phyloP scores from a whole-genome alignment of 2,329 filamentous ascomycete genomes.

The Fusarium gaditjirri region DNA sequence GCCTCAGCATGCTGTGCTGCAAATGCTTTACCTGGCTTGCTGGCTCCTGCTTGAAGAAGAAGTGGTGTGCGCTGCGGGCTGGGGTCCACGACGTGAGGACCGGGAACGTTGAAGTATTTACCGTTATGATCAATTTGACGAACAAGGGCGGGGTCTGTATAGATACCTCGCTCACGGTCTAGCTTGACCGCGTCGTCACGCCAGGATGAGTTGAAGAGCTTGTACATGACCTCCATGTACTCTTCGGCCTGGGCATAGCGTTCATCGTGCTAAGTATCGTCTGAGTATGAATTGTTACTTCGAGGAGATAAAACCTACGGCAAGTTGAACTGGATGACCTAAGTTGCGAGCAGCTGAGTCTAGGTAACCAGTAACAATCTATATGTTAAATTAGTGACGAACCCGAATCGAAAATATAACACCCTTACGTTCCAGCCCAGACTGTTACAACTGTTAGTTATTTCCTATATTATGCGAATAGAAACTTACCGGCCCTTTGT shows the following conservation, averaged over 20 bases:
- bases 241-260: conserved; percentile 72
- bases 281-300: not conserved
- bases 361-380: conserved; percentile 76
- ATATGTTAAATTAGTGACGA: conserved; percentile 41
- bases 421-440: conserved; percentile 65
- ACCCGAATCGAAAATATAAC: not conserved
- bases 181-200: conserved; percentile 72
- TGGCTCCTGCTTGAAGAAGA: conserved; percentile 76
- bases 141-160: conserved; percentile 63
- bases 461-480: accelerated
- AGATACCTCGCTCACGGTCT: conserved; percentile 67
- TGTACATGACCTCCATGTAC: conserved; percentile 72
- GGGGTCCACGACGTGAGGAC: conserved; percentile 73
- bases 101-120: conserved; percentile 71
- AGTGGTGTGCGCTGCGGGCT: conserved; percentile 75
- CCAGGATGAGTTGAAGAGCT: conserved; percentile 75
- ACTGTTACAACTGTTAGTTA: conserved; percentile 42
- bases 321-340: conserved; percentile 64
- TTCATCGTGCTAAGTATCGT: conserved; percentile 65
- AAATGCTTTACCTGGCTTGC: conserved; percentile 72
- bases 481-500: conserved; percentile 64
- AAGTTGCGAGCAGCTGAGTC: conserved; percentile 76
- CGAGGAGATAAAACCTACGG: conserved; percentile 8
- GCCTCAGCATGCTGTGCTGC: conserved; percentile 77
- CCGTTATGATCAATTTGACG: conserved; percentile 74